These are phyloP conservation scores for Stenocarpella maydis DNA, from an alignment of 2,329 filamentous ascomycete genomes.

Conservation along the genomic window DNA sequence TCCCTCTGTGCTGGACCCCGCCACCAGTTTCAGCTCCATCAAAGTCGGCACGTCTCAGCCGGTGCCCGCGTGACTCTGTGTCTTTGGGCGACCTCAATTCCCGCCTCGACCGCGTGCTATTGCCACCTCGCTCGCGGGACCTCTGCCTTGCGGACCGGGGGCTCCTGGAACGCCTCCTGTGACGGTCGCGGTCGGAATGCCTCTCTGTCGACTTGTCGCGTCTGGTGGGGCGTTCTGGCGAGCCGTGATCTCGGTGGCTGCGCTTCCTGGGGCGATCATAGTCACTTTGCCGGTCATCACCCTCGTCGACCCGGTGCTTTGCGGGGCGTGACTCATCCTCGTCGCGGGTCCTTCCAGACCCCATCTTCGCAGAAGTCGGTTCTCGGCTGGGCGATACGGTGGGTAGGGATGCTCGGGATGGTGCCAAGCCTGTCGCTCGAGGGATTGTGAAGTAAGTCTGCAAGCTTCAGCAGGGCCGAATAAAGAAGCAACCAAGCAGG, in stretches of 20 bases:
- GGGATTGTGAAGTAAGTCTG: background rate
- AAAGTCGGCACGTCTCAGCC: slow-evolving; percentile 9
- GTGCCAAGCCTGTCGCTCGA: background rate
- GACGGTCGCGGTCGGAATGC: slow-evolving; percentile 14
- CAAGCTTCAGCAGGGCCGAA: background rate
- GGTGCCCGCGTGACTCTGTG: slow-evolving; percentile 15
- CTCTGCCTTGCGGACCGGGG: slow-evolving; percentile 12
- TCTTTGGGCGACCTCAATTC: slow-evolving; percentile 22
- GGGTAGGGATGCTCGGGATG: background rate
- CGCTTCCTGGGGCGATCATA: slow-evolving; percentile 18
- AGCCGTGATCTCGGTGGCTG: slow-evolving; percentile 11
- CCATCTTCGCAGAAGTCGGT: slow-evolving; percentile 7
- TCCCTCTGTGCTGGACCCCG: background rate
- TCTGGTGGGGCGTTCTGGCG: slow-evolving; percentile 17
- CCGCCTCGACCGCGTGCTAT: slow-evolving; percentile 14
- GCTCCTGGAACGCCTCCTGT: slow-evolving; percentile 30
- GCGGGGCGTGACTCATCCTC: background rate
- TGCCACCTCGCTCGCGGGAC: slow-evolving; percentile 17
- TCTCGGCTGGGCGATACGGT: background rate
- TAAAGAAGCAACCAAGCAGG: background rate
- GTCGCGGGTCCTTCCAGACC: slow-evolving; percentile 15
- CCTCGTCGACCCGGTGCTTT: slow-evolving; percentile 11
- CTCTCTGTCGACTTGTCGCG: slow-evolving; percentile 27
- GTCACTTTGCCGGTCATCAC: slow-evolving; percentile 8
- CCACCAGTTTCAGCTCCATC: background rate